Base-by-base conservation (phyloP, 2,329 filamentous ascomycete genomes). In the Ceratocystis alfenasii region DNA sequence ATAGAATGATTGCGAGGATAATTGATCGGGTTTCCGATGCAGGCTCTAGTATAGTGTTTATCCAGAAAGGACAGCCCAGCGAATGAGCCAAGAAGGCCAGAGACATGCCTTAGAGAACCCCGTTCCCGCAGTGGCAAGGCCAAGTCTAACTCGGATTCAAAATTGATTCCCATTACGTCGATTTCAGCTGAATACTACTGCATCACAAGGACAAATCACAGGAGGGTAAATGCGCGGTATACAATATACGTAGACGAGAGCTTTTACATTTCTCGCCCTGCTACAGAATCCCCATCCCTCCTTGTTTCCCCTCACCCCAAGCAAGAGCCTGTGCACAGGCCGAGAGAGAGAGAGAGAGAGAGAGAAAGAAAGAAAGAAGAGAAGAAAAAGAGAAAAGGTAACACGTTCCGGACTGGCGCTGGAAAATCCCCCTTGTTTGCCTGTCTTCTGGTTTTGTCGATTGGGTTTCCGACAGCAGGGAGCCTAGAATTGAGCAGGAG, bases 311-410 rank as follows among this genome's bases (percentile, higher is more conserved):
- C 45, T 20, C 50, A 20, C 20, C 25, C 20, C 25, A 15, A 15
- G 12, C 20, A 30, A 30, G 7, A 50, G 46, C n/a, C 46, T 50
- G 46, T 50, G 46, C 46, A 50, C 46, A 50, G n/a, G 17, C 46
- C 6, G n/a, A 22, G 46, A 50, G 46, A 41, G 33, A 36, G 8
- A 36, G 7, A 22, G 17, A 50, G 17, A 50, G n/a, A 7, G 22
- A 50, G 8, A 8, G 8, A 50, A 6, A 10, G 10, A 25, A 25
- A 50, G 22, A 50, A 50, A 50, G n/a, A 50, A 20, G 12, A 48
- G 45, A 48, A 20, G 20, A 48, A 7, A 48, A 55, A 55, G 50
- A 55, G 25, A 57, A 57, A 57, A 57, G 53, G 22, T 28, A 57
- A 8, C 10, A 57, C 25, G 22, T 30, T 57, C 53, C 53, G 53